A percentile compares a stretch with the other conserved stretches of the same genome.
phyloP scores from a whole-genome alignment of 179 eudicot species.

The Sideroxylon spinosum region DNA sequence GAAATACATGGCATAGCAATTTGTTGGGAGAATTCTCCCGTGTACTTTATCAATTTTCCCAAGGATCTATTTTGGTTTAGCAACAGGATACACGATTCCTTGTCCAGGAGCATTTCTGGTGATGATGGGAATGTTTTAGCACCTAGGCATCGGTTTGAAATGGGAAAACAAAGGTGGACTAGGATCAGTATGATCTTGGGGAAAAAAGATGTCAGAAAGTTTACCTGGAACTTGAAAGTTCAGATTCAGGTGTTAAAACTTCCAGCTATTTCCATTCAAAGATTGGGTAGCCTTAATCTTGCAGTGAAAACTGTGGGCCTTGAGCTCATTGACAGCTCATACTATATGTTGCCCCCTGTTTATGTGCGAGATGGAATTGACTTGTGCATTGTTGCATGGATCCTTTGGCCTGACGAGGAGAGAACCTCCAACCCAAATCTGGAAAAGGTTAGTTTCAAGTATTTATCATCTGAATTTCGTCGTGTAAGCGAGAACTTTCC shows the following conservation, averaged over 20 bases:
- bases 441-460: conserved; percentile 60
- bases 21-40: conserved; percentile 88
- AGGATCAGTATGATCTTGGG: conserved; percentile 57
- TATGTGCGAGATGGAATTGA: conserved; percentile 56
- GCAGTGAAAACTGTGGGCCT: conserved; percentile 43
- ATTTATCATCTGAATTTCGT: neutral
- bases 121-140: conserved; percentile 29
- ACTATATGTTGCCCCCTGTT: conserved; percentile 48
- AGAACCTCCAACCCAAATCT: conserved; percentile 81
- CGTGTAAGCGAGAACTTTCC: neutral
- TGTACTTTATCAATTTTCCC: conserved; percentile 78
- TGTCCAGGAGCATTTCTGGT: conserved; percentile 23
- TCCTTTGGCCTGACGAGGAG: conserved; percentile 97
- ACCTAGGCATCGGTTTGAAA: conserved; percentile 35
- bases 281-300: conserved; percentile 48
- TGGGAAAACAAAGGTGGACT: conserved; percentile 59
- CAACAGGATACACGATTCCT: conserved; percentile 24
- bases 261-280: conserved; percentile 67
- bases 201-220: conserved; percentile 53
- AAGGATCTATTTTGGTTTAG: conserved; percentile 59
- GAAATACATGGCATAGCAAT: conserved; percentile 86
- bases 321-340: conserved; percentile 57
- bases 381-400: conserved; percentile 74
- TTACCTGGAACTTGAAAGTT: conserved; percentile 78
- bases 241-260: conserved; percentile 71